Percentiles rank a stretch among this genome's conserved stretches.
Conservation (phyloP, 225 moss, liverwort and hornwort species). For the Marchantia polymorpha region DNA sequence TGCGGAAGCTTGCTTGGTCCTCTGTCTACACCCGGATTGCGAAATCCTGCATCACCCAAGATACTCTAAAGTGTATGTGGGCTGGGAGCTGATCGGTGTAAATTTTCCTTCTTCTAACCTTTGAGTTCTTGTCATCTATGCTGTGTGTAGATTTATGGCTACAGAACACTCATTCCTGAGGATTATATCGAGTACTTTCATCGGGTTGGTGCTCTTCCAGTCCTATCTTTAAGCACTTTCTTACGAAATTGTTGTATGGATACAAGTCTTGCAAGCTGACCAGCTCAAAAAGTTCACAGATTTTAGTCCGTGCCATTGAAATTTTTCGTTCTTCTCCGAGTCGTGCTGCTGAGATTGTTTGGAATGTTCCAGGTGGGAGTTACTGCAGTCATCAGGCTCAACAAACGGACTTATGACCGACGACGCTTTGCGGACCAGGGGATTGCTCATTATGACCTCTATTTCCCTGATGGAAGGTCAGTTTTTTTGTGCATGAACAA, state of each 20-base stretch:
- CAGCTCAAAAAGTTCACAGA: background rate
- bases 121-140: constrained; percentile 12
- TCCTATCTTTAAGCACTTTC: constrained; percentile 18
- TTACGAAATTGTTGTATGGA: background rate
- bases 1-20: constrained; percentile 23
- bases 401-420: constrained; percentile 85
- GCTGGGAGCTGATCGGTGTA: background rate
- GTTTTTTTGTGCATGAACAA: background rate
- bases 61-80: background rate
- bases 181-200: constrained; percentile 98
- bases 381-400: constrained; percentile 76
- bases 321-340: background rate
- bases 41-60: constrained; percentile 6
- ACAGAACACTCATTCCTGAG: constrained; percentile 84
- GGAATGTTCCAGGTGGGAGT: constrained; percentile 73
- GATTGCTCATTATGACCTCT: constrained; percentile 83
- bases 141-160: constrained; percentile 86
- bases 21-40: constrained; percentile 15
- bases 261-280: background rate
- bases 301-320: no score
- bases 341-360: background rate
- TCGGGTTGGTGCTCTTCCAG: constrained; percentile 68
- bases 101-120: background rate
- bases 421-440: constrained; percentile 89
- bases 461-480: constrained; percentile 98